These are phyloP conservation scores for Trichoderma guizhouense DNA, from an alignment of 2,329 filamentous ascomycete genomes.

Conservation along the genomic window DNA sequence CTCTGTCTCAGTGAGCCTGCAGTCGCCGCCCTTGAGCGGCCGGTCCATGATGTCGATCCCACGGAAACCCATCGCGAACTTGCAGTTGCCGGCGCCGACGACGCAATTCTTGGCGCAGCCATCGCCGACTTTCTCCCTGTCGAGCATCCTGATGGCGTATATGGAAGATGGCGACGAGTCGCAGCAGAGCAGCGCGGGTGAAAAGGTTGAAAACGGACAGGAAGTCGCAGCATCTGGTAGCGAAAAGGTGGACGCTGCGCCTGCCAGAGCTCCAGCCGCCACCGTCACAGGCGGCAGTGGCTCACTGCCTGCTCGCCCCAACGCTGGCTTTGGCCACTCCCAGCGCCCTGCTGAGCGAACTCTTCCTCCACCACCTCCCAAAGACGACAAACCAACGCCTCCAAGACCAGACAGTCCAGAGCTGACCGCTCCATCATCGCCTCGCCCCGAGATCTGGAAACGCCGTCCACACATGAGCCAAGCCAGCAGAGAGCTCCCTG, in stretches of 20 bases:
- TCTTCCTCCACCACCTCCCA: conserved; percentile 18
- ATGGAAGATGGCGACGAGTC: conserved; percentile 44
- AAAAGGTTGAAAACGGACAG: not conserved
- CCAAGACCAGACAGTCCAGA: conserved; percentile 16
- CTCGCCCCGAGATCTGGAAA: conserved; percentile 43
- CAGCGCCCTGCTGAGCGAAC: conserved; percentile 6
- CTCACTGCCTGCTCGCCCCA: conserved; percentile 15
- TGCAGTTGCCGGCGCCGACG: conserved; percentile 20
- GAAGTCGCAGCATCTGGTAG: not conserved
- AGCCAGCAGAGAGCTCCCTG: conserved; percentile 43
- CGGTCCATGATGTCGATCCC: conserved; percentile 34
- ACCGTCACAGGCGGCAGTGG: conserved; percentile 10
- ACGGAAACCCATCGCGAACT: conserved; percentile 33
- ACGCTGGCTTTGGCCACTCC: not conserved
- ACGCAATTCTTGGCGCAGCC: conserved; percentile 26
- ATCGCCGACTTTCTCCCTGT: conserved; percentile 49
- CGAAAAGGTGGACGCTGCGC: conserved; percentile 1
- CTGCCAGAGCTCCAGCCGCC: not conserved
- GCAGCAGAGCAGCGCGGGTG: conserved; percentile 18
- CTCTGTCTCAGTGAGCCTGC: conserved; percentile 4
- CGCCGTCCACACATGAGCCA: conserved; percentile 51
- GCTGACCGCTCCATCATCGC: conserved; percentile 28
- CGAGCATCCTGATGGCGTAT: conserved; percentile 55
- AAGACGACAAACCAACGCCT: conserved; percentile 19
- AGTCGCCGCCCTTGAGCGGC: conserved; percentile 1